Conservation (phyloP, 768 basidiomycete species). For the Tricholoma matsutake region DNA sequence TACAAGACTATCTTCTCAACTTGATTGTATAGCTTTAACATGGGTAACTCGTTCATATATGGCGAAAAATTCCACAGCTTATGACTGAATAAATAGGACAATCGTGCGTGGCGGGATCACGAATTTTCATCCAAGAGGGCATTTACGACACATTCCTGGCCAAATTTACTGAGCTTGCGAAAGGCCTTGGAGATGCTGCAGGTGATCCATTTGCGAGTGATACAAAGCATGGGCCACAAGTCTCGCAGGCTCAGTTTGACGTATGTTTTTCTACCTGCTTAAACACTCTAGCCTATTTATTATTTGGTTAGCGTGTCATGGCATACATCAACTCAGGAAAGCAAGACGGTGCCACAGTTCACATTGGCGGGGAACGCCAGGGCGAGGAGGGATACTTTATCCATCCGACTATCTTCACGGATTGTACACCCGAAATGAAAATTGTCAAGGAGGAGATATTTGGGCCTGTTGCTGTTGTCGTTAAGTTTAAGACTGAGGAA, state of each 20-base stretch:
- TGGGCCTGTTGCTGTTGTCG: constrained; percentile 64
- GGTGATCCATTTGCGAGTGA: constrained; percentile 54
- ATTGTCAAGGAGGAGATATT: constrained; percentile 38
- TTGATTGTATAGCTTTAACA: neutral
- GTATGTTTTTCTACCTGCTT: constrained; percentile 32
- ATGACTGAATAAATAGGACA: constrained; percentile 28
- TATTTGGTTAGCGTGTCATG: constrained; percentile 48
- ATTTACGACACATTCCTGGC: constrained; percentile 36
- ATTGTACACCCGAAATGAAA: constrained; percentile 21
- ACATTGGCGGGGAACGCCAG: constrained; percentile 54
- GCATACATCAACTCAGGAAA: constrained; percentile 67
- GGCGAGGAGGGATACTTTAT: constrained; percentile 46
- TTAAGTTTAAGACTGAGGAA: constrained; percentile 41
- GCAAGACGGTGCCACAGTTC: constrained; percentile 56
- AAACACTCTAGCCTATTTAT: too few species aligned
- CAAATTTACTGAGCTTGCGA: constrained; percentile 47
- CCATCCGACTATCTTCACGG: constrained; percentile 63
- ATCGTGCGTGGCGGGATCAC: constrained; percentile 31
- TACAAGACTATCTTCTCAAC: too few species aligned
- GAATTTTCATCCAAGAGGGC: too few species aligned
- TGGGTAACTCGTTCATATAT: neutral
- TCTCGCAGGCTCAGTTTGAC: constrained; percentile 56
- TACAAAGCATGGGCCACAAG: constrained; percentile 60
- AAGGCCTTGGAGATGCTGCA: constrained; percentile 41
- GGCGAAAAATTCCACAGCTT: too few species aligned